Base-by-base conservation (phyloP, 2,329 filamentous ascomycete species). In the Botrytis squamosa region DNA sequence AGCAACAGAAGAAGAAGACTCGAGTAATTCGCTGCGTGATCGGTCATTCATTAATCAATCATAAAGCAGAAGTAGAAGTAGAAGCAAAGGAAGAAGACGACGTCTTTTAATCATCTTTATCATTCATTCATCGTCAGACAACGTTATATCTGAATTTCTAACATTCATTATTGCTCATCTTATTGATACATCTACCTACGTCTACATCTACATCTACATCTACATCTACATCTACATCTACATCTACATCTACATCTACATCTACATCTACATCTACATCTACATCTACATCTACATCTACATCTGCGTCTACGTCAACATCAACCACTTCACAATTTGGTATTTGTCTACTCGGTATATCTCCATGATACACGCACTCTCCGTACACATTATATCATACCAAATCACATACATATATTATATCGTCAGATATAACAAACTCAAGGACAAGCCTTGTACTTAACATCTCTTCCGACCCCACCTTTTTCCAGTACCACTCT, bases 381-480 rank as follows among this genome's bases (percentile, higher is more conserved):
- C 25, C 25, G 12, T 52, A 52, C 49, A n/a, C 49, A 52, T n/a
- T 25, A n/a, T 52, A 52, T 52, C 49, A n/a, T 16, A 52, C 7
- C 49, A 20, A 25, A 38, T 38, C 9, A 16, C 4, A 62, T 38
- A 38, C 8, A 63, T 25, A 40, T 40, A 40, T 62, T 10, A 63
- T n/a, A 7, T 42, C 22, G 18, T 40, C 38, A 64, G 14, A 49
- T 49, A 64, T 46, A 33, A 12, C 33, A 52, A 29, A n/a, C 42
- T 67, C 33, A 38, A 57, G 65, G 65, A 36, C 46, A 55, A 67
- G 65, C 65, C 65, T 67, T 68, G 65, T 55, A 55, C 65, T 22
- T 42, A 40, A 22, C 44, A 29, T n/a, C 65, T 29, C 46, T 36
- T 9, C n/a, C 49, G 49, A 68, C 66, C 66, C 66, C 66, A 68